phyloP scores from a whole-genome alignment of 257 asterid species.

The Mitragyna speciosa region DNA sequence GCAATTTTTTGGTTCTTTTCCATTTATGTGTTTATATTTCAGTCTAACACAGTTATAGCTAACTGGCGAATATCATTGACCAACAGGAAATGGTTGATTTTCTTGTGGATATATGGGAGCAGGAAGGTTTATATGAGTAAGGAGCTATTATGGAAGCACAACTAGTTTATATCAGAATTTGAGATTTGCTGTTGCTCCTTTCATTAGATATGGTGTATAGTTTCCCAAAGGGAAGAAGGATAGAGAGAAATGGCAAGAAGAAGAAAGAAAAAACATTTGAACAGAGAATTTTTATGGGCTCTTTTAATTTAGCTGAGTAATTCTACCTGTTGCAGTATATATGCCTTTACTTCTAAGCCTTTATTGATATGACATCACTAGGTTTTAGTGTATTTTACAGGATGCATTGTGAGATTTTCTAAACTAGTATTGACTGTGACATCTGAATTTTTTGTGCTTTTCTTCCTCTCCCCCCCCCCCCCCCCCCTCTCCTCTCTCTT shows the following conservation, averaged over 20 bases:
- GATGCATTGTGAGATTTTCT: background rate
- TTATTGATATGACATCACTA: background rate
- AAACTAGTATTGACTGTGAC: background rate
- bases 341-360: background rate
- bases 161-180: background rate
- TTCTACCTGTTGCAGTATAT: background rate
- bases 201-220: constrained; percentile 24
- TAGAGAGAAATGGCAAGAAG: background rate
- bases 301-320: constrained; percentile 1
- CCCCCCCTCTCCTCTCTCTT: too few relatives aligned
- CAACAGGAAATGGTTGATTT: constrained; percentile 76
- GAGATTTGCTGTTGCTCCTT: background rate
- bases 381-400: background rate
- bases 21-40: background rate
- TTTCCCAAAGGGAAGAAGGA: constrained; percentile 10
- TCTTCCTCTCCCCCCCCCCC: too few relatives aligned
- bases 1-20: background rate
- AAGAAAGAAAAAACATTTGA: background rate
- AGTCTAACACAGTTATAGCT: constrained; percentile 7
- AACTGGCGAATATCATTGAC: constrained; percentile 8
- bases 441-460: background rate
- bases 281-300: background rate
- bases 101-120: constrained; percentile 78
- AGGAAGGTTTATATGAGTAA: constrained; percentile 62
- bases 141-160: constrained; percentile 1